phyloP scores from a whole-genome alignment of 805 yeast genomes.

The Metschnikowia cubensis region DNA sequence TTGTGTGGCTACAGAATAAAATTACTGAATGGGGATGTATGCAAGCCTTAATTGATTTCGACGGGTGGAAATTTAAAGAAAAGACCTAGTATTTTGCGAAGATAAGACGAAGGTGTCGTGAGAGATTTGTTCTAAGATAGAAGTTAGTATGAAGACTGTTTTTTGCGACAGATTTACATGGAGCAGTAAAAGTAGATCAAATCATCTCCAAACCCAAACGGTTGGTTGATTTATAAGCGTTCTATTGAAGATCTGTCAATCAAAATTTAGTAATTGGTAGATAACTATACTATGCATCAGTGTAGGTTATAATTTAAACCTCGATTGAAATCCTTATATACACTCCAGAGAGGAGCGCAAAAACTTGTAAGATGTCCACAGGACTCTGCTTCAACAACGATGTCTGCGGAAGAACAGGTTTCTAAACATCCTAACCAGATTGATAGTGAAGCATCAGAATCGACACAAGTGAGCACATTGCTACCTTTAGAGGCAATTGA shows the following conservation, averaged over 20 bases:
- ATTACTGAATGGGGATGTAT: constrained; percentile 98
- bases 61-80: constrained; percentile 59
- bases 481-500: constrained; percentile 86
- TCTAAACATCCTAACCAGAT: neutral
- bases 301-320: neutral
- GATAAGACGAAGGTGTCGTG: neutral
- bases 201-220: neutral
- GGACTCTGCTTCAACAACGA: neutral
- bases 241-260: neutral
- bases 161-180: neutral
- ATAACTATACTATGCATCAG: neutral
- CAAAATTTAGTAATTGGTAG: neutral
- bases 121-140: neutral
- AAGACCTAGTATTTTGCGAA: neutral
- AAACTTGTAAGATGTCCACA: neutral
- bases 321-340: neutral
- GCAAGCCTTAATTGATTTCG: constrained; percentile 95
- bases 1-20: constrained; percentile 90
- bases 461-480: constrained; percentile 16
- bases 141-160: neutral
- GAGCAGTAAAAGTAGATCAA: neutral
- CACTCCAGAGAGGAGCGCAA: constrained; percentile 3
- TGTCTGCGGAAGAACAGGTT: neutral
- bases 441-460: neutral
- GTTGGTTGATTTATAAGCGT: neutral